phyloP scores from a whole-genome alignment of 345 rosid species.

The Euphorbia peplus region DNA sequence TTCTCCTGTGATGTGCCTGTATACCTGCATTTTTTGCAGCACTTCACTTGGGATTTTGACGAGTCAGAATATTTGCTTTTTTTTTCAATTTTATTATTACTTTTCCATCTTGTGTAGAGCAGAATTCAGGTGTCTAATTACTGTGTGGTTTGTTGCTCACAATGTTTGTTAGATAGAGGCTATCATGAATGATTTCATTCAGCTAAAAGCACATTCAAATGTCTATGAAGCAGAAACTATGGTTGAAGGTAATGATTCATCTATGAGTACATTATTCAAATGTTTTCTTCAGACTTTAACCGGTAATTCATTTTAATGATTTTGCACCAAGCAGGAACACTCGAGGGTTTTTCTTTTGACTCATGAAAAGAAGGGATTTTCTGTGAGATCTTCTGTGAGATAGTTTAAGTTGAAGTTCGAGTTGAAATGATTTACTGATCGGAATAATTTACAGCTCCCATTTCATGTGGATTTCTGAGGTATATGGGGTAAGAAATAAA shows the following conservation, averaged over 20 bases:
- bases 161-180: slow-evolving; percentile 68
- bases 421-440: no score
- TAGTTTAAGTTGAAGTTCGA: no score
- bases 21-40: background rate
- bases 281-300: background rate
- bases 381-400: no score
- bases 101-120: background rate
- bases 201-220: slow-evolving; percentile 81
- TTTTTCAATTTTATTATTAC: background rate
- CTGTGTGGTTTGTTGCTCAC: background rate
- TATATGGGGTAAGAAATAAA: no score
- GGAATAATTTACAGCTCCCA: no score
- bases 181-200: slow-evolving; percentile 87
- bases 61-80: background rate
- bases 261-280: background rate
- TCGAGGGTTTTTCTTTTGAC: slow-evolving; percentile 76
- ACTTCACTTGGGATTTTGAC: background rate
- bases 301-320: slow-evolving; percentile 1
- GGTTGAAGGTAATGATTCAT: slow-evolving; percentile 70
- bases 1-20: slow-evolving; percentile 9
- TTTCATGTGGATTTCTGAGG: no score
- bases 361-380: no score
- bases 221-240: slow-evolving; percentile 85
- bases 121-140: background rate
- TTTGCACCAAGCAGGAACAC: slow-evolving; percentile 56